Conservation (phyloP, 495 filamentous ascomycete genomes). For the Hypoxylon lienhwacheense region DNA sequence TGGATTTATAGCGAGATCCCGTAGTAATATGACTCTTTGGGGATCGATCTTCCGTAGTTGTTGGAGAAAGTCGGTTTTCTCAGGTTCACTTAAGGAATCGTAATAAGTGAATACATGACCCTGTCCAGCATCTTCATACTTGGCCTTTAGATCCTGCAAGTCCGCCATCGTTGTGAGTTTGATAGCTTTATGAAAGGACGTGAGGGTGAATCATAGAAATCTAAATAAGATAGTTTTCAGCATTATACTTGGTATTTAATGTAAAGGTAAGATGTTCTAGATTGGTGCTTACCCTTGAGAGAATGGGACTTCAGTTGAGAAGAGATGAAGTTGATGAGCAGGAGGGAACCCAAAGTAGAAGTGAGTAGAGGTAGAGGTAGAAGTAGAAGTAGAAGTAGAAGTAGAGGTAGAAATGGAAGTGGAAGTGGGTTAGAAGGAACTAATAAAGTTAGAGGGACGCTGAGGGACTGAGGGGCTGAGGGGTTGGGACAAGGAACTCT, state of each 20-base stretch:
- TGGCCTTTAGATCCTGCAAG: conserved; percentile 73
- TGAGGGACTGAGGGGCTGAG: conserved; percentile 23
- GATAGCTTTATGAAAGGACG: neutral
- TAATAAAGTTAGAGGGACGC: conserved; percentile 4
- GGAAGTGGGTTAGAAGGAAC: neutral
- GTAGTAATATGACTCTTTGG: conserved; percentile 77
- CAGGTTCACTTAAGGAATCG: conserved; percentile 69
- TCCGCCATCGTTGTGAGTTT: conserved; percentile 45
- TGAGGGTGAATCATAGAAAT: neutral
- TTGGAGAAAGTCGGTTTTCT: conserved; percentile 77
- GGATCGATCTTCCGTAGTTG: conserved; percentile 83
- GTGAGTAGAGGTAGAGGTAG: neutral
- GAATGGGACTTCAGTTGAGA: no score
- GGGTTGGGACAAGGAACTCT: conserved; percentile 15
- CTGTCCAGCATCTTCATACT: conserved; percentile 79
- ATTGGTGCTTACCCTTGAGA: no score
- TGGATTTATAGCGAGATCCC: conserved; percentile 78
- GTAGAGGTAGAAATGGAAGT: neutral
- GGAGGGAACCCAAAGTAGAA: neutral
- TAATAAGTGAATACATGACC: conserved; percentile 91
- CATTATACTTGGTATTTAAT: no score
- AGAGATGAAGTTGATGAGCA: no score
- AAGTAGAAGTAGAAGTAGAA: neutral
- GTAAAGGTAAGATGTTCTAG: no score
- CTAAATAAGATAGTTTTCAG: no score